phyloP scores from a whole-genome alignment of 139 green algal genomes.

The Zygnema cylindricum region DNA sequence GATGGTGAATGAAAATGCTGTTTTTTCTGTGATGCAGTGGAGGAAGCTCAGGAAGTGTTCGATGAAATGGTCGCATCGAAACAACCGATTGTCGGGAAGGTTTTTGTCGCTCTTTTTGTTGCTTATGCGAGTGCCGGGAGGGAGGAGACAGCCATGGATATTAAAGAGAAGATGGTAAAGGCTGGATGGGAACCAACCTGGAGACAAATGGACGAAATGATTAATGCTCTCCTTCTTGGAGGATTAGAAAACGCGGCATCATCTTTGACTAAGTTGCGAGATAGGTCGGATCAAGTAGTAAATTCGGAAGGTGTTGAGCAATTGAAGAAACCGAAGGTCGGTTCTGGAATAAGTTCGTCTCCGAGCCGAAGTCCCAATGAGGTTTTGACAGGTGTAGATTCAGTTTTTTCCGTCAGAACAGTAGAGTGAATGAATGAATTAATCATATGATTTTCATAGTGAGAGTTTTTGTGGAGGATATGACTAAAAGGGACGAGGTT shows the following conservation, averaged over 20 bases:
- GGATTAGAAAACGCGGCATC: neutral
- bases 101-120: conserved; percentile 6
- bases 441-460: no score
- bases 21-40: conserved; percentile 18
- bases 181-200: neutral
- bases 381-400: neutral
- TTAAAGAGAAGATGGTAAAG: neutral
- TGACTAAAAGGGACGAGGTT: no score
- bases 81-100: neutral
- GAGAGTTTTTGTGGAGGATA: no score
- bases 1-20: neutral
- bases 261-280: neutral
- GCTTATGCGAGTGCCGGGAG: conserved; percentile 15
- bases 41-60: conserved; percentile 36
- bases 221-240: neutral
- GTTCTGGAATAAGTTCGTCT: neutral
- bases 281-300: neutral
- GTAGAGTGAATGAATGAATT: no score
- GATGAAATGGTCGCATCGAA: conserved; percentile 15
- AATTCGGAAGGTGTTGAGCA: neutral
- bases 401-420: no score
- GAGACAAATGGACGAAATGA: neutral
- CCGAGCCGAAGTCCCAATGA: neutral
- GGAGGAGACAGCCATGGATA: neutral
- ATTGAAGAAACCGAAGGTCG: neutral